These are phyloP conservation scores for Hypoxylon crocopeplum DNA, from an alignment of 495 filamentous ascomycete species.

Conservation along the genomic window DNA sequence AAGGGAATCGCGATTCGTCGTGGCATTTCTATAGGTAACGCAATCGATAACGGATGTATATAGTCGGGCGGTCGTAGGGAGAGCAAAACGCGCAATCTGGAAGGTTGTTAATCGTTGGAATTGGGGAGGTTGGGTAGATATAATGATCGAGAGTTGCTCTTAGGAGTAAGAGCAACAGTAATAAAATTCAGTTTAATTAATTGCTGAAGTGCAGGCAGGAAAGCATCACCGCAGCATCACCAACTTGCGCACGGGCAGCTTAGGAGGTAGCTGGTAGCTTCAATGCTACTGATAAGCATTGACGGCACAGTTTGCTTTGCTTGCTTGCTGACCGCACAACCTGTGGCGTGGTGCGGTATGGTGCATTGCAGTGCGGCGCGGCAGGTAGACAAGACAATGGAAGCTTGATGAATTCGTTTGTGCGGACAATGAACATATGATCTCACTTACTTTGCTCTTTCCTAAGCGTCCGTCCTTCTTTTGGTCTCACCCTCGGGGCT, in stretches of 20 bases:
- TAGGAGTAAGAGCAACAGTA: not conserved
- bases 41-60: constrained; percentile 14
- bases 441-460: constrained; percentile 16
- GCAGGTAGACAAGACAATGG: too few relatives aligned
- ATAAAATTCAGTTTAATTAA: too few relatives aligned
- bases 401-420: constrained; percentile 9
- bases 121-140: too few relatives aligned
- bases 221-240: not conserved
- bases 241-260: too few relatives aligned
- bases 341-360: not conserved
- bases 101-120: constrained; percentile 6
- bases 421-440: not conserved
- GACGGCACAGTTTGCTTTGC: constrained; percentile 4
- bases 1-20: constrained; percentile 55
- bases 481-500: not conserved
- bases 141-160: not conserved
- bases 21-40: constrained; percentile 50
- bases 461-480: not conserved
- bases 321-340: not conserved
- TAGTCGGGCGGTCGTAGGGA: constrained; percentile 19
- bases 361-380: too few relatives aligned
- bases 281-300: not conserved
- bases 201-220: too few relatives aligned
- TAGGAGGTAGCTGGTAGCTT: too few relatives aligned
- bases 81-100: constrained; percentile 4